Evolutionary conservation across 768 basidiomycete species (phyloP), one percentile per base, ranked within the genome.

Genomic region (Mycena vulgaris): DNA sequence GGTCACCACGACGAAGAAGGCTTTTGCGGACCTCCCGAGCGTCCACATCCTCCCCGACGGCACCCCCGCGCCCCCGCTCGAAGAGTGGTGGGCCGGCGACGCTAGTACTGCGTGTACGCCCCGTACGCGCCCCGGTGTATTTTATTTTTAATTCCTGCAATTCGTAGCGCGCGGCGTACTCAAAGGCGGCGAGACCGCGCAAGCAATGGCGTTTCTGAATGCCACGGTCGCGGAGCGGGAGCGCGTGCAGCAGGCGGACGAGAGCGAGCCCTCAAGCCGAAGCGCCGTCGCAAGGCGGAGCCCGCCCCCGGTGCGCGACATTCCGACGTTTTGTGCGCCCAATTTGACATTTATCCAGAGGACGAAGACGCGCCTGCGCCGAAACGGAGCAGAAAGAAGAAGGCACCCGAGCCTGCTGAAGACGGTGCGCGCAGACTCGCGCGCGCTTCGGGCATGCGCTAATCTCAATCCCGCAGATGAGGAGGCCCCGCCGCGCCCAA

Each of bases 21-120:
- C 79, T 23, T 86, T 79, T 51, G 70, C 80, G 14, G 88, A 89
- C 28, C 84, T 90, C 1, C 89, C 89, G 2, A 78, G 77, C 35
- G 73, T 73, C 25, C 79, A 75, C 66, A 59, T 80, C 16, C 75
- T 70, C 21, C 71, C 76, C 16, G 79, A 84, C 60, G 83, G 81
- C 28, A 63, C 75, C 2, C 68, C 73, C 5, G 78, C 79, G 42
- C 57, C 68, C 23, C 76, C 84, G 10, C 76, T 84, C 10, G 71
- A 68, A 6, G 74, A 78, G 19, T 84, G 82, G 82, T 66, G 69
- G 63, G 39, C 69, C 19, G 47, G 64, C 42, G 69, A 56, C n/a
- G 57, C 40, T 17, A 16, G 21, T 5, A n/a, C 40, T 17, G 56
- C 51, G 52, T 53, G 63, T 70, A 70, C 14, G 63, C 4, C 16